A percentile compares a stretch with the other conserved stretches of the same genome.
These are phyloP conservation scores for Acacia acuminata DNA, from an alignment of 306 rosid genomes.

Conservation along the genomic window DNA sequence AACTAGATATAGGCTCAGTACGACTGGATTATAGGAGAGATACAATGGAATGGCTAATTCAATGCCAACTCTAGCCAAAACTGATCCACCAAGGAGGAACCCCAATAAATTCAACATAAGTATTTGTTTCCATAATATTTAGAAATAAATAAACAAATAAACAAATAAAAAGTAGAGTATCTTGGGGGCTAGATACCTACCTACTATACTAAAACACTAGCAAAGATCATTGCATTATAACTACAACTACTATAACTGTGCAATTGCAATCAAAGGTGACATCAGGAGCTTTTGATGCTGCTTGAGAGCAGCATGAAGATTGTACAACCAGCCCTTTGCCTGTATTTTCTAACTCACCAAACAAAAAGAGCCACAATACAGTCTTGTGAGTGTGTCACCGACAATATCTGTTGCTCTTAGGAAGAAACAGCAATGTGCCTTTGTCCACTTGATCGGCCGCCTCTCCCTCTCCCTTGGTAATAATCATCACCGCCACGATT, in stretches of 20 bases:
- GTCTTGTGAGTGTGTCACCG: conserved; percentile 1
- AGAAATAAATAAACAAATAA: neutral
- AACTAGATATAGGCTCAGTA: neutral
- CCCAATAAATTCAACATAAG: neutral
- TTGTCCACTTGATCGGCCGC: conserved; percentile 48
- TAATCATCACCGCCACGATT: conserved; percentile 49
- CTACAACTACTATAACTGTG: conserved; percentile 47
- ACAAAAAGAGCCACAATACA: conserved; percentile 24
- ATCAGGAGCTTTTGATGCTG: conserved; percentile 31
- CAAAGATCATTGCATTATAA: conserved; percentile 42
- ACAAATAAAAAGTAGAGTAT: neutral
- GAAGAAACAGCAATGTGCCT: conserved; percentile 38
- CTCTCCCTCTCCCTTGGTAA: conserved; percentile 62
- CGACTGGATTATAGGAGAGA: conserved; percentile 7
- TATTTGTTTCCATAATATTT: neutral
- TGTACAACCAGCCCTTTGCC: conserved; percentile 33
- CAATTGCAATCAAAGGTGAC: conserved; percentile 38
- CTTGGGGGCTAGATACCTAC: conserved; percentile 30
- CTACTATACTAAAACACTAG: conserved; percentile 27
- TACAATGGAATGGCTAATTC: conserved; percentile 21
- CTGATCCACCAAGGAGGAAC: conserved; percentile 5
- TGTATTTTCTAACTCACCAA: conserved; percentile 17
- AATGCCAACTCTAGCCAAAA: conserved; percentile 22
- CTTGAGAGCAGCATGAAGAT: conserved; percentile 31
- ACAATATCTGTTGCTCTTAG: conserved; percentile 26